Evolutionary conservation across 257 asterid genomes (phyloP).

Genomic region (Gentiana straminea): DNA sequence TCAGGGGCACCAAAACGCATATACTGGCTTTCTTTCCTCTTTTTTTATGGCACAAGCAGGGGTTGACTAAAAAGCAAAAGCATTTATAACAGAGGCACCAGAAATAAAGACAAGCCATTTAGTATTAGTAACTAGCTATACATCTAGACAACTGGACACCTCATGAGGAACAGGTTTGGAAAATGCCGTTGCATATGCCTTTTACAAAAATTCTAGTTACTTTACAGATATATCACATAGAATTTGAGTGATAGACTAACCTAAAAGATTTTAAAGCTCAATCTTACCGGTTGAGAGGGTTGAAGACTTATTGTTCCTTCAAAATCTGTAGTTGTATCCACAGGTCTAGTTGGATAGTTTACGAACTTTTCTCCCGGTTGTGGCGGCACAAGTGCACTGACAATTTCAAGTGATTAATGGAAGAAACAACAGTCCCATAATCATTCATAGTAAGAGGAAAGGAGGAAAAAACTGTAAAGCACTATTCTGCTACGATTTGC

Average conservation of each 20-base stretch:
- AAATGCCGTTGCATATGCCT: no score
- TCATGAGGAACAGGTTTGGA: no score
- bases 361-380: conserved; percentile 93
- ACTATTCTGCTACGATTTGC: no score
- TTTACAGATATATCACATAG: neutral
- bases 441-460: neutral
- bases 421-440: neutral
- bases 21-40: no score
- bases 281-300: conserved; percentile 76
- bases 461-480: neutral
- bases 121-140: no score
- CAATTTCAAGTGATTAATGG: conserved; percentile 14
- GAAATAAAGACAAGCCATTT: no score
- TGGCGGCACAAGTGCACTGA: conserved; percentile 75
- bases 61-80: no score
- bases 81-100: no score
- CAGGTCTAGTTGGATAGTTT: conserved; percentile 87
- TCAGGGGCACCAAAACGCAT: no score
- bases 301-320: conserved; percentile 96
- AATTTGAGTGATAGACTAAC: conserved; percentile 6
- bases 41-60: no score
- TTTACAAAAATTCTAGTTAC: no score
- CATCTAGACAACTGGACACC: no score
- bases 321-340: conserved; percentile 80
- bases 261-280: conserved; percentile 13